phyloP scores from a whole-genome alignment of 306 rosid species.

The Prunus mongolica region DNA sequence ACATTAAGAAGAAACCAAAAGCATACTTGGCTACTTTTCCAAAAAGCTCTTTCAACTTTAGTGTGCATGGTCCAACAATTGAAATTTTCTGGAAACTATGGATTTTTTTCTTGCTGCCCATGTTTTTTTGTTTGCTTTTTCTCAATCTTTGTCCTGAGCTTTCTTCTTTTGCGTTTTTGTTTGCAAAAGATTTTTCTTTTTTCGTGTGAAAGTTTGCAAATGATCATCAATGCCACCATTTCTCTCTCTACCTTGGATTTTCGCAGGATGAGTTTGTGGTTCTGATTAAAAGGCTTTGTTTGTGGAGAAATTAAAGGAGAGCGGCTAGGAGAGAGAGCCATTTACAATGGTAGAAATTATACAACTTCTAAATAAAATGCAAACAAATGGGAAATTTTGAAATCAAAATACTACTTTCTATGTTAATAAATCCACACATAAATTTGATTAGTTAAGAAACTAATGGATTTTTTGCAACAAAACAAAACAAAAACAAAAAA shows the following conservation, averaged over 20 bases:
- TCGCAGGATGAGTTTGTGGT: conserved; percentile 34
- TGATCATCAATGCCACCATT: conserved; percentile 8
- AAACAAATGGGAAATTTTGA: neutral
- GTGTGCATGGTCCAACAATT: conserved; percentile 37
- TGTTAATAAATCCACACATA: too few species aligned
- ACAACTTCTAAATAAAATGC: too few species aligned
- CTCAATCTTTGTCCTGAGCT: neutral
- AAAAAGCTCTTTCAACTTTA: conserved; percentile 39
- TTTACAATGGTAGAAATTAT: neutral
- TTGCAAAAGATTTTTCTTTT: conserved; percentile 1
- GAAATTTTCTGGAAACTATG: conserved; percentile 7
- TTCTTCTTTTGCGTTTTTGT: neutral
- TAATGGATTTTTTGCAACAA: too few species aligned
- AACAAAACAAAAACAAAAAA: too few species aligned
- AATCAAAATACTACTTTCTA: neutral
- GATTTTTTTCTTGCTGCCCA: conserved; percentile 6
- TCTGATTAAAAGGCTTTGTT: conserved; percentile 42
- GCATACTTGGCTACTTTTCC: conserved; percentile 32
- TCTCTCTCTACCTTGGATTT: conserved; percentile 27
- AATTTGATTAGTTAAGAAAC: too few species aligned
- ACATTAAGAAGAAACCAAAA: conserved; percentile 58
- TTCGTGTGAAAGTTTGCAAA: neutral
- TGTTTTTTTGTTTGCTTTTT: neutral
- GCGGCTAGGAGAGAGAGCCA: conserved; percentile 25
- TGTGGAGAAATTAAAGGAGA: conserved; percentile 60